A percentile compares a stretch with the other conserved stretches of the same genome.
phyloP scores from a whole-genome alignment of 2,329 filamentous ascomycete genomes.

The Epicoccum nigrum region DNA sequence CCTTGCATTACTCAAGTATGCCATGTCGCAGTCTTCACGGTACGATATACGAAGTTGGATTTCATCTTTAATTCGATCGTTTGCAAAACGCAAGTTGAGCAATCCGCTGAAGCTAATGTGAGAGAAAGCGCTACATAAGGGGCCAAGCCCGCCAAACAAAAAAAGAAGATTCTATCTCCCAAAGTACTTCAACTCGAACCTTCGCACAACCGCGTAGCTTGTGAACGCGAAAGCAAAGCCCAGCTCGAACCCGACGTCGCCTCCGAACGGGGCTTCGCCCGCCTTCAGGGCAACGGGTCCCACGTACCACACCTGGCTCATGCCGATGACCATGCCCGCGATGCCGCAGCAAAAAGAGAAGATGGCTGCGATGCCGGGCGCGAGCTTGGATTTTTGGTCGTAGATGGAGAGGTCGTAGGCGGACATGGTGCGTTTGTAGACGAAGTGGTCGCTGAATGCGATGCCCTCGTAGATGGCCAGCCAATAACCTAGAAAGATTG shows the following conservation, averaged over 20 bases:
- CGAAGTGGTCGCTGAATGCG: slow-evolving; percentile 68
- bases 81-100: too few relatives aligned
- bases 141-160: too few relatives aligned
- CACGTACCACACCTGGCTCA: slow-evolving; percentile 71
- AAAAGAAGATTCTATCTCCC: not conserved
- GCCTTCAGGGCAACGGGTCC: slow-evolving; percentile 70
- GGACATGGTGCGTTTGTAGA: slow-evolving; percentile 67
- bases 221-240: slow-evolving; percentile 7
- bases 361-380: slow-evolving; percentile 68
- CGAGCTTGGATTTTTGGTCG: slow-evolving; percentile 63
- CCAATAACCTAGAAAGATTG: slow-evolving; percentile 65
- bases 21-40: too few relatives aligned
- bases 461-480: slow-evolving; percentile 75
- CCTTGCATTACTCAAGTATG: too few relatives aligned
- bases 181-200: slow-evolving; percentile 3
- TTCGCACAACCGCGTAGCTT: slow-evolving; percentile 1
- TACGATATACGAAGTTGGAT: too few relatives aligned
- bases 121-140: too few relatives aligned
- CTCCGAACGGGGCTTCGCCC: slow-evolving; percentile 45
- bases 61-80: too few relatives aligned
- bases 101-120: too few relatives aligned
- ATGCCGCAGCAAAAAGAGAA: slow-evolving; percentile 68
- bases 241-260: slow-evolving; percentile 7
- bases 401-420: slow-evolving; percentile 67
- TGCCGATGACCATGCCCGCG: slow-evolving; percentile 70